These are phyloP conservation scores for Magnusiomyces suaveolens DNA, from an alignment of 1,139 yeast species.

Conservation along the genomic window DNA sequence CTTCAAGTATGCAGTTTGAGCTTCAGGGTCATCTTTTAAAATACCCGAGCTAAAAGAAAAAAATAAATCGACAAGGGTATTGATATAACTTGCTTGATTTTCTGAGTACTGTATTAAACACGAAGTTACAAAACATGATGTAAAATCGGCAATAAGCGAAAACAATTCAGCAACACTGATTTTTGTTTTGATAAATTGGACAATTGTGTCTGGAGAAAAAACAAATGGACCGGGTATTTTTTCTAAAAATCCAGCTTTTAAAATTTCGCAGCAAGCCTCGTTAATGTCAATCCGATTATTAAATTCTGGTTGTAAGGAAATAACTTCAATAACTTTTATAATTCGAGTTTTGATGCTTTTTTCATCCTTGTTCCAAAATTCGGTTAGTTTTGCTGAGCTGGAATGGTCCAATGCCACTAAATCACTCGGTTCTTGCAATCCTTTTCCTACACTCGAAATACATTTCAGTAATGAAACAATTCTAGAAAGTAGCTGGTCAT, in stretches of 20 bases:
- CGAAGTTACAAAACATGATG: slow-evolving; percentile 25
- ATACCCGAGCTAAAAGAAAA: slow-evolving; percentile 10
- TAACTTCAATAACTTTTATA: slow-evolving; percentile 36
- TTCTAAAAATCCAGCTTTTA: slow-evolving; percentile 39
- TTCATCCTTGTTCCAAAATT: slow-evolving; percentile 37
- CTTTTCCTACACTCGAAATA: slow-evolving; percentile 58
- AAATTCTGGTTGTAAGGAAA: slow-evolving; percentile 36
- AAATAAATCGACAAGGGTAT: slow-evolving; percentile 18
- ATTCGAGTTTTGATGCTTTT: slow-evolving; percentile 36
- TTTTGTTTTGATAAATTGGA: slow-evolving; percentile 40
- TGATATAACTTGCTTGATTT: slow-evolving; percentile 12
- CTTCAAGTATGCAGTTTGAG: slow-evolving; percentile 20
- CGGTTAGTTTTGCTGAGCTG: slow-evolving; percentile 7
- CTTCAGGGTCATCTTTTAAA: slow-evolving; percentile 21
- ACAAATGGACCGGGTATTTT: slow-evolving; percentile 14
- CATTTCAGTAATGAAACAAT: slow-evolving; percentile 48
- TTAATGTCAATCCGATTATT: slow-evolving; percentile 37
- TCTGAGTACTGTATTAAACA: slow-evolving; percentile 5
- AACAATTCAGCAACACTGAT: slow-evolving; percentile 21
- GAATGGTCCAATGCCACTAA: slow-evolving; percentile 23
- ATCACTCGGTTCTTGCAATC: slow-evolving; percentile 37
- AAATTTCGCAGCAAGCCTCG: slow-evolving; percentile 48
- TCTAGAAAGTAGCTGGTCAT: slow-evolving; percentile 13
- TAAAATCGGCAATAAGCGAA: slow-evolving; percentile 25
- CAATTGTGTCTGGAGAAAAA: slow-evolving; percentile 26